These are phyloP conservation scores for Yamadazyma sp. DNA, from an alignment of 805 yeast genomes.

Conservation along the genomic window DNA sequence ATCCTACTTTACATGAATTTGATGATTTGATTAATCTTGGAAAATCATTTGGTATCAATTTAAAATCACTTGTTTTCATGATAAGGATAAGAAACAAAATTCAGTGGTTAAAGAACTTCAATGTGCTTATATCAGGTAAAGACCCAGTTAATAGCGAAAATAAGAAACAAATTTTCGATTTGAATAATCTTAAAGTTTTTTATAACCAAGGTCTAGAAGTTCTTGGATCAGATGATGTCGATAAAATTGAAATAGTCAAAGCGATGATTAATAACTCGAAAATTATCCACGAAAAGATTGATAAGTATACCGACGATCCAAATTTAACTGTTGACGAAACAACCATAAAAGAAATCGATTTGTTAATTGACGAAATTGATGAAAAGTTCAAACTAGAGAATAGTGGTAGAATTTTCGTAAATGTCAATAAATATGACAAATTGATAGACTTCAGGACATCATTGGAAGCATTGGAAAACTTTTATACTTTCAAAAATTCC, in stretches of 20 bases:
- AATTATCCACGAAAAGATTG: constrained; percentile 13
- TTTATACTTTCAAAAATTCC: constrained; percentile 13
- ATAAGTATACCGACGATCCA: too few relatives aligned
- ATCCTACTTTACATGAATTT: constrained; percentile 42
- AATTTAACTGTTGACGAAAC: constrained; percentile 11
- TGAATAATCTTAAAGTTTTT: constrained; percentile 26
- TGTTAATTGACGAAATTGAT: constrained; percentile 22
- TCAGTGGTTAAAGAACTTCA: constrained; percentile 30
- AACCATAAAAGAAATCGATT: constrained; percentile 23
- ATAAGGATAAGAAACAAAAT: constrained; percentile 32
- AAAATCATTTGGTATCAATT: constrained; percentile 52
- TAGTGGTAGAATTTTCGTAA: constrained; percentile 24
- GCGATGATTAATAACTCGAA: constrained; percentile 24
- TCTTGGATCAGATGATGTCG: constrained; percentile 28
- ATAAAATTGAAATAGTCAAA: constrained; percentile 28
- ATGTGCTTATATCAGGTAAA: constrained; percentile 35
- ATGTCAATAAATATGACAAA: constrained; percentile 24
- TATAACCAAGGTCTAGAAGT: constrained; percentile 25
- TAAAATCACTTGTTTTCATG: constrained; percentile 45
- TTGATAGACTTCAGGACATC: constrained; percentile 21
- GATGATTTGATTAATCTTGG: constrained; percentile 57
- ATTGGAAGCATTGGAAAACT: constrained; percentile 9
- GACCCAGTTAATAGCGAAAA: constrained; percentile 36
- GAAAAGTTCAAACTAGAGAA: constrained; percentile 21
- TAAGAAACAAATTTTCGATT: constrained; percentile 31